Evolutionary conservation across 805 yeast species (phyloP).

Genomic region (Yamadazyma scolyti): DNA sequence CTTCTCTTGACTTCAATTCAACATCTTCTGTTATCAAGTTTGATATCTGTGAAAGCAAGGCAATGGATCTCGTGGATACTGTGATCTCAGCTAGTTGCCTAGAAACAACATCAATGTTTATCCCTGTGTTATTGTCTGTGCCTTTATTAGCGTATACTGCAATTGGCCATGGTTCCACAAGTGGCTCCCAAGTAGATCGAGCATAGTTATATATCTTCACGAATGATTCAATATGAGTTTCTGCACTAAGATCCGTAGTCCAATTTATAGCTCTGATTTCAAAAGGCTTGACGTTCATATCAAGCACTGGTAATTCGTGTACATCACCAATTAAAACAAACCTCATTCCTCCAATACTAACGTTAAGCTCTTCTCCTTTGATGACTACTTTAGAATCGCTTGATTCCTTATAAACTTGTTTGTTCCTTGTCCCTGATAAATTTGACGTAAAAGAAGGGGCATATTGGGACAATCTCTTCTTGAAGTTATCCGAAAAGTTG

Average conservation of each 20-base stretch:
- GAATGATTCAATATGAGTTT: constrained; percentile 58
- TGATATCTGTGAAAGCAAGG: constrained; percentile 67
- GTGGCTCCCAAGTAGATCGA: constrained; percentile 92
- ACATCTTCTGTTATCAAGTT: constrained; percentile 52
- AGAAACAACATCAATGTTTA: constrained; percentile 69
- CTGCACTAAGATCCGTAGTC: constrained; percentile 79
- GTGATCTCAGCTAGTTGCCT: constrained; percentile 75
- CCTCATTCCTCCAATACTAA: constrained; percentile 71
- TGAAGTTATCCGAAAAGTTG: constrained; percentile 61
- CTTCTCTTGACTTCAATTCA: constrained; percentile 63
- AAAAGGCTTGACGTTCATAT: constrained; percentile 70
- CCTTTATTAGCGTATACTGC: constrained; percentile 62
- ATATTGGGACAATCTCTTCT: constrained; percentile 54
- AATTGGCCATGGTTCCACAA: constrained; percentile 83
- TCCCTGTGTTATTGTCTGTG: constrained; percentile 31
- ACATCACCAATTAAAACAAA: constrained; percentile 85
- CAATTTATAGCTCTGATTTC: constrained; percentile 69
- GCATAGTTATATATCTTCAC: constrained; percentile 84
- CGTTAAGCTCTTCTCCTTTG: constrained; percentile 64
- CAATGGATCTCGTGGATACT: constrained; percentile 76
- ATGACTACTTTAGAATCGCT: constrained; percentile 38
- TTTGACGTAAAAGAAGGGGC: constrained; percentile 65
- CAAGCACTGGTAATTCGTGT: constrained; percentile 85
- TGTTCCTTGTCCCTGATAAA: constrained; percentile 24
- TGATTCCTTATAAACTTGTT: constrained; percentile 12